These are phyloP conservation scores for Penicillium hordei DNA, from an alignment of 2,329 filamentous ascomycete species.

Conservation along the genomic window DNA sequence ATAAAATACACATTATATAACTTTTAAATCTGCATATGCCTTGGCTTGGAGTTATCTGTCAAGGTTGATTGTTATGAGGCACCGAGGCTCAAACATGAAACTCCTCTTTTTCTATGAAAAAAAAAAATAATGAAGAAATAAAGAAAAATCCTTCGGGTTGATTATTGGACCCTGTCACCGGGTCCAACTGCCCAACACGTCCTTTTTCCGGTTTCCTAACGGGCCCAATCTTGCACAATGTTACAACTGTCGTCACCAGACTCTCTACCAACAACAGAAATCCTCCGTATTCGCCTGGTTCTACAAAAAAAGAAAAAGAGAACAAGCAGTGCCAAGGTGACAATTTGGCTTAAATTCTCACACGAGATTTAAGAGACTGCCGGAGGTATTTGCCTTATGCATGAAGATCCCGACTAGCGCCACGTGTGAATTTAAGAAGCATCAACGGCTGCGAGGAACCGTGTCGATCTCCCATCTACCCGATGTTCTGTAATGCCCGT, in stretches of 20 bases:
- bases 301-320: background rate
- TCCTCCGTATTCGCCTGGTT: conserved; percentile 11
- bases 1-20: background rate
- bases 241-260: conserved; percentile 15
- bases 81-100: conserved; percentile 12
- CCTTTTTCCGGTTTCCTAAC: conserved; percentile 5
- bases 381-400: conserved; percentile 24
- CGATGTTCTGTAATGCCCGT: conserved; percentile 24
- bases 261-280: background rate
- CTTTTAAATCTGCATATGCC: background rate
- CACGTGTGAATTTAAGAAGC: conserved; percentile 39
- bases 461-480: conserved; percentile 39
- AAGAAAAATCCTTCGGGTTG: conserved; percentile 3
- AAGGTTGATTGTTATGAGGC: conserved; percentile 3
- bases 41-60: background rate
- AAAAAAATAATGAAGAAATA: background rate
- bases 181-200: conserved; percentile 14
- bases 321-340: background rate
- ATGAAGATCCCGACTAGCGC: conserved; percentile 41
- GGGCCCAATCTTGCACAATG: conserved; percentile 12
- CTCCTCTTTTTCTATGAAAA: conserved; percentile 1
- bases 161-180: conserved; percentile 10
- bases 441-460: conserved; percentile 41
- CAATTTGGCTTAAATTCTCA: background rate
- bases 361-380: conserved; percentile 4